phyloP scores from a whole-genome alignment of 345 rosid genomes.

The Eucalyptus sp. region DNA sequence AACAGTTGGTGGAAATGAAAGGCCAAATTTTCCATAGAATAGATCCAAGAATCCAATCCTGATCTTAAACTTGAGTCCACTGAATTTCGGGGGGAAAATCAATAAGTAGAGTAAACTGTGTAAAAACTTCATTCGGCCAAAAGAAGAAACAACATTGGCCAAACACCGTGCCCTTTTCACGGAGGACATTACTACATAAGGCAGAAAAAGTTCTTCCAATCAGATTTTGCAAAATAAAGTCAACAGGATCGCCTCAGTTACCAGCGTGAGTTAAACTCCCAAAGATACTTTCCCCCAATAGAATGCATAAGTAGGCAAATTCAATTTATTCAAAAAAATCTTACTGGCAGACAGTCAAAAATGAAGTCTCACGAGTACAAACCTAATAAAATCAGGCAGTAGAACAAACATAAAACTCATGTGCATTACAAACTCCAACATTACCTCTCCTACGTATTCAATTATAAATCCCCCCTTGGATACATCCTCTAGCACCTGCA shows the following conservation, averaged over 20 bases:
- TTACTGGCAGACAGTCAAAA: background rate
- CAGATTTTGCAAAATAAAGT: background rate
- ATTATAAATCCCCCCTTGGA: slow-evolving; percentile 72
- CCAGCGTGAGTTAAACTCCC: background rate
- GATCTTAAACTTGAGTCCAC: background rate
- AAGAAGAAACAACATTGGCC: background rate
- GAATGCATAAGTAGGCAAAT: background rate
- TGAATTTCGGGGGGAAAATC: background rate
- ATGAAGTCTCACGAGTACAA: background rate
- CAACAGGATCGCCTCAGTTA: background rate
- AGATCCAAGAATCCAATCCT: background rate
- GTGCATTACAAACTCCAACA: background rate
- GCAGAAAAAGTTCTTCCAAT: background rate
- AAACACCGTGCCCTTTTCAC: background rate
- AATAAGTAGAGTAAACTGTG: background rate
- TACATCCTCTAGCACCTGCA: slow-evolving; percentile 65
- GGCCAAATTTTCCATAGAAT: background rate
- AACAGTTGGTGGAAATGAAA: background rate
- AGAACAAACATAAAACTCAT: background rate
- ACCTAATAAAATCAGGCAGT: background rate
- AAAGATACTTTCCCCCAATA: background rate
- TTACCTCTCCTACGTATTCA: slow-evolving; percentile 99
- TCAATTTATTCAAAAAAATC: background rate
- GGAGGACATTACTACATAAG: background rate
- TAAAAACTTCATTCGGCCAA: background rate